Evolutionary conservation across 352 stramenopile genomes (phyloP), one percentile per base, ranked within the genome.

Genomic region (Phytophthora pseudosyringae): DNA sequence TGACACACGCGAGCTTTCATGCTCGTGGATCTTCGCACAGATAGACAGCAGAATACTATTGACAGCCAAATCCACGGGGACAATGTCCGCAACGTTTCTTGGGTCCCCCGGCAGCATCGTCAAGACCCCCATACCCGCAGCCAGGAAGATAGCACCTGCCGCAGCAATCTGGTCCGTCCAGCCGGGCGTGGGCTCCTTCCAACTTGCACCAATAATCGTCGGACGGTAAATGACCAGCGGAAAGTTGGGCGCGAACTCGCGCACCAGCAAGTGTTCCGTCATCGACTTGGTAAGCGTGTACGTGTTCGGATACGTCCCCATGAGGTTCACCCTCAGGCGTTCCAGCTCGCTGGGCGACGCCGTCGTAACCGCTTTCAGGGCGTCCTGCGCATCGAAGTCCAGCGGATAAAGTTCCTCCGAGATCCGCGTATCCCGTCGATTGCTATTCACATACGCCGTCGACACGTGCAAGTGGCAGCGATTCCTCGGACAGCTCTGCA

Each of bases 271-370:
- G 33, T 93, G 81, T 71, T 96, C 89, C 39, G 87, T 86, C 81
- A 96, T 95, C 13, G 86, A 92, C 70, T 97, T 95, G 64, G 88
- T 97, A 0, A 97, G 80, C 18, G 86, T 88, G 69, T 96, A 97
- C 41, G 89, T 97, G 69, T 97, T 97, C 6, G 88, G 86, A 73
- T 94, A 97, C 25, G 87, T 92, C 26, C 89, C 86, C 60, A 95
- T 94, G 29, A 96, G 69, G 46, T 94, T 90, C 13, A 91, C 76
- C 32, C 77, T 71, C 28, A 97, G 58, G 6, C 80, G 72, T 47
- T 90, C 85, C 29, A 91, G 57, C 36, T 93, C 79, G 26, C 57
- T 80, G 1, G 83, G 58, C 13, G 81, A 84, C 5, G 81, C 79
- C 1, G 62, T 79, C 0, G 74, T 74, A 10, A 95, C 78, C 4